phyloP scores from a whole-genome alignment of 805 yeast species.

The Schwanniomyces occidentalis region DNA sequence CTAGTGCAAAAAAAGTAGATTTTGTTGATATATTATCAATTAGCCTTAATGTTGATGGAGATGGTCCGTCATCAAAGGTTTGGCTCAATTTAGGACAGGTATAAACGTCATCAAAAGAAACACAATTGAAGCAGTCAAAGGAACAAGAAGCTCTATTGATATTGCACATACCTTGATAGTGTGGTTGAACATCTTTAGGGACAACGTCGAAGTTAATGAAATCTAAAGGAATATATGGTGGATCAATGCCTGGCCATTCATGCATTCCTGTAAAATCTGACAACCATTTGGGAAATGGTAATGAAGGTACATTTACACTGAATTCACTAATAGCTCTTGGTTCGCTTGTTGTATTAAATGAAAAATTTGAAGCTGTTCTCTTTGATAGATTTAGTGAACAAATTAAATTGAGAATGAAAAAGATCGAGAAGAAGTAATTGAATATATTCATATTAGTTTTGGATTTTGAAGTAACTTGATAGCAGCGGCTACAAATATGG shows the following conservation, averaged over 20 bases:
- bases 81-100: conserved; percentile 78
- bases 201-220: conserved; percentile 59
- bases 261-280: conserved; percentile 66
- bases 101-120: conserved; percentile 69
- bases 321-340: too few relatives aligned
- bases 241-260: conserved; percentile 84
- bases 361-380: too few relatives aligned
- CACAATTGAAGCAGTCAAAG: conserved; percentile 83
- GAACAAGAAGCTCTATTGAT: conserved; percentile 58
- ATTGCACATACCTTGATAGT: conserved; percentile 61
- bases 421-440: too few relatives aligned
- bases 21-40: conserved; percentile 51
- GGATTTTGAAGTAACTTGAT: too few relatives aligned
- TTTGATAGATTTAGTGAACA: too few relatives aligned
- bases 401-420: too few relatives aligned
- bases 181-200: conserved; percentile 46
- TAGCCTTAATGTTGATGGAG: conserved; percentile 64
- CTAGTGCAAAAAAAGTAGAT: conserved; percentile 83
- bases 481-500: too few relatives aligned
- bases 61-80: conserved; percentile 95
- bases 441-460: too few relatives aligned
- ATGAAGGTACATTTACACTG: conserved; percentile 5
- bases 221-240: conserved; percentile 84
- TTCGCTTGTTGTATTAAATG: too few relatives aligned
- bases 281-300: conserved; percentile 81